Base-by-base conservation (phyloP, 495 filamentous ascomycete species). In the Letharia columbiana region DNA sequence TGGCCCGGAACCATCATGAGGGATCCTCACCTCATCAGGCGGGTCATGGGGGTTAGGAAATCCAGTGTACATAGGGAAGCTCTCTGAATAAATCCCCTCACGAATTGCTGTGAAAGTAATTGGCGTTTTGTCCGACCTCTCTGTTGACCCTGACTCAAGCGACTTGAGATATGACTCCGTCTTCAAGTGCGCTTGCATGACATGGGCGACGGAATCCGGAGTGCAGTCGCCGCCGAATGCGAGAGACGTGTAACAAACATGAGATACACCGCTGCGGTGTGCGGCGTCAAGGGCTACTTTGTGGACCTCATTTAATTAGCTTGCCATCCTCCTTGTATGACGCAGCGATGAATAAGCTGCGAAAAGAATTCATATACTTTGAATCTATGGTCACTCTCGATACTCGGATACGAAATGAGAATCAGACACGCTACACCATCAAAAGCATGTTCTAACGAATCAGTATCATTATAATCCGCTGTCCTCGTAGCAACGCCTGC, bases 241-340 rank as follows among this genome's bases (percentile, higher is more conserved):
- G 9, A 91, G 82, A 12, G 84, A 87, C 7, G 83, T 83, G 79
- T 90, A 91, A 73, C 84, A 86, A 57, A 90, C 79, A 69, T 89
- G 82, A 62, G 75, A 76, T 6, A 90, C 84, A 40, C 84, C 84
- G 2, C 77, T 83, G 13, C 73, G 75, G 3, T 75, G 71, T 0
- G 87, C 87, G 4, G 84, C 83, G 63, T 85, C 75, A 33, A 90
- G 83, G 5, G 84, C 86, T 1, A 70, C 69, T 63, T 72, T 75
- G 60, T 89, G 85, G 40, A 66, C 73, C 78, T 79, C 20, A 8
- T n/a, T 50, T 20, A 0, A 1, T 49, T 1, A 49, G 45, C 7
- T n/a, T n/a, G 18, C 45, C 45, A 9, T 3, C 6, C 4, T n/a
- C 18, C 0, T n/a, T 7, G 45, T 39, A 7, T 35, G 3, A 60